Evolutionary conservation across 1,139 yeast genomes (phyloP), one percentile per base, ranked within the genome.

Genomic region (Candida sanyaensis): DNA sequence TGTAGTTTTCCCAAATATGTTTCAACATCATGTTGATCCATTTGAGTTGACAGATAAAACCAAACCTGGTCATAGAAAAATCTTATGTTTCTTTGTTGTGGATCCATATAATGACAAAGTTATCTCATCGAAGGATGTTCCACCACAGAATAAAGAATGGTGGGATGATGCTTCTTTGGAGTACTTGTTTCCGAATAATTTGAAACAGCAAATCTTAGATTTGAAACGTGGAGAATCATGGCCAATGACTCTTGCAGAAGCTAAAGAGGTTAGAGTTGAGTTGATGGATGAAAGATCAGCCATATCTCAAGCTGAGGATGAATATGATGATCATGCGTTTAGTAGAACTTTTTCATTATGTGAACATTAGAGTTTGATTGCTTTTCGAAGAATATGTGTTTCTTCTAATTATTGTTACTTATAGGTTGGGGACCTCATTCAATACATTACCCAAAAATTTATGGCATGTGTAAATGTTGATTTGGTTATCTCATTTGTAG

Each of bases 101-200:
- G 78, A 74, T 51, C 79, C 78, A 1, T 52, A 59, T 52, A 66
- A 72, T 47, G 56, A 62, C 4, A 45, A 46, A 13, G 71, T 71
- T 1, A 50, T 61, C 4, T 43, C 71, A 4, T 63, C 75, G 0
- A 67, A 59, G 6, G 57, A 59, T 8, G 77, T 74, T 0, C 77
- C 78, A 3, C 77, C 77, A 1, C 78, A 73, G 53, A 77, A 73
- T 53, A 43, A 56, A 33, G 61, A 57, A n/a, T 73, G 78, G 77
- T 65, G 69, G 69, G 54, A 50, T n/a, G 63, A 59, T 46, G 44
- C 49, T 13, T 29, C 59, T 4, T 47, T 49, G 17, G 57, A 41
- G 9, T 48, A 57, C 47, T 41, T 60, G 28, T 43, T 54, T 28
- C 45, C 56, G 17, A 50, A 46, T 12, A 26, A 53, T 44, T 29